These are phyloP conservation scores for Xylaria sp. DNA, from an alignment of 2,329 filamentous ascomycete species.

Conservation along the genomic window DNA sequence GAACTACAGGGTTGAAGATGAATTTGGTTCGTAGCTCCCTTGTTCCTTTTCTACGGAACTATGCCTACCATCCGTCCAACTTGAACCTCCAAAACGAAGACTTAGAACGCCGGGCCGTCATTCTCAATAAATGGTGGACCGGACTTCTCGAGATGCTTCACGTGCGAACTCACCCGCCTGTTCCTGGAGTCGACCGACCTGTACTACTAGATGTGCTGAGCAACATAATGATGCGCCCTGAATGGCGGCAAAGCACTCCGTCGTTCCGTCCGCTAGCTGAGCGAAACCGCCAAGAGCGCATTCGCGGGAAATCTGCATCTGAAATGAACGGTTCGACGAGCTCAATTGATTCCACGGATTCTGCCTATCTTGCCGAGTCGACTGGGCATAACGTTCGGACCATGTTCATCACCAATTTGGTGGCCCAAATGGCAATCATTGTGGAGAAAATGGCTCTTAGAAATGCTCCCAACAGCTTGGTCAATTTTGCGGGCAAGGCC, in stretches of 20 bases:
- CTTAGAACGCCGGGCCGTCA: slow-evolving; percentile 70
- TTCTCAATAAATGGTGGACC: slow-evolving; percentile 89
- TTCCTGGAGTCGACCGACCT: slow-evolving; percentile 79
- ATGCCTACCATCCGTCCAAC: slow-evolving; percentile 63
- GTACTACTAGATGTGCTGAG: slow-evolving; percentile 72
- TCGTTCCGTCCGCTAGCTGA: slow-evolving; percentile 59
- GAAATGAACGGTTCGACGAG: slow-evolving; percentile 57
- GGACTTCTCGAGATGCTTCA: slow-evolving; percentile 76
- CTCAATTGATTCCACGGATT: slow-evolving; percentile 55
- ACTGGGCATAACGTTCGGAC: slow-evolving; percentile 84
- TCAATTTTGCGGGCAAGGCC: slow-evolving; percentile 84
- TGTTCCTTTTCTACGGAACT: slow-evolving; percentile 70
- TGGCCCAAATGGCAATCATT: slow-evolving; percentile 79
- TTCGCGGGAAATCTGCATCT: slow-evolving; percentile 43
- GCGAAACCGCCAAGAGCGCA: slow-evolving; percentile 44
- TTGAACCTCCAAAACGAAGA: slow-evolving; percentile 66
- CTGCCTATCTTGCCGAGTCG: slow-evolving; percentile 52
- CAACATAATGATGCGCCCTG: slow-evolving; percentile 79
- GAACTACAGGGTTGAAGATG: slow-evolving; percentile 67
- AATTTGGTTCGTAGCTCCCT: slow-evolving; percentile 66
- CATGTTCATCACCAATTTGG: slow-evolving; percentile 76
- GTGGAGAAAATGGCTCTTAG: slow-evolving; percentile 82
- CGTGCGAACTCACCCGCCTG: slow-evolving; percentile 57
- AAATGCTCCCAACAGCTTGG: slow-evolving; percentile 59
- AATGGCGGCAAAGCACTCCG: slow-evolving; percentile 74